Percentiles rank a stretch among this genome's conserved stretches.
Evolutionary conservation across 2,329 filamentous ascomycete species (phyloP).

Genomic region (Teratosphaeria nubilosa): DNA sequence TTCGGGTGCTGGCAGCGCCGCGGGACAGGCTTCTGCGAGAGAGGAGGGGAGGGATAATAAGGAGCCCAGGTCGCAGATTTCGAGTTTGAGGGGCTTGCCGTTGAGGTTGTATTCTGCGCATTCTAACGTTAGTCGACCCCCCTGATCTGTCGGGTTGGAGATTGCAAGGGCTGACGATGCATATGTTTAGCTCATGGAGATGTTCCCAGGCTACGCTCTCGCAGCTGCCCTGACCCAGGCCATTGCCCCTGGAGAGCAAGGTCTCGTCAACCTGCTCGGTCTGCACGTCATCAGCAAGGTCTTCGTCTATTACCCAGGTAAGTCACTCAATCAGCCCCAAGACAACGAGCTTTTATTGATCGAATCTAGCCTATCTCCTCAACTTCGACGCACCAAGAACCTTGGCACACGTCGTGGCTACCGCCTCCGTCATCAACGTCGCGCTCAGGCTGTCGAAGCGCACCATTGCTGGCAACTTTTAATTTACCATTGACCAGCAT

Average conservation of each 20-base stretch:
- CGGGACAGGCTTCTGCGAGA: slow-evolving; percentile 13
- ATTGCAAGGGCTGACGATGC: neutral
- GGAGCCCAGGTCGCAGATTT: slow-evolving; percentile 14
- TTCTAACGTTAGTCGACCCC: slow-evolving; percentile 8
- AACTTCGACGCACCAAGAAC: slow-evolving; percentile 13
- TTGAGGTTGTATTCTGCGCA: slow-evolving; percentile 18
- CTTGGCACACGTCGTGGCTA: slow-evolving; percentile 18
- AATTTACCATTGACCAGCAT: neutral
- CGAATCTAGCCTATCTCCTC: slow-evolving; percentile 15
- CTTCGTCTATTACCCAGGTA: slow-evolving; percentile 13
- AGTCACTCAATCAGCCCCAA: neutral
- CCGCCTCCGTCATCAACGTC: slow-evolving; percentile 19
- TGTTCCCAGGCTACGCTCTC: slow-evolving; percentile 20
- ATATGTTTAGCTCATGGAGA: slow-evolving; percentile 1
- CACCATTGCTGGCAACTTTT: slow-evolving; percentile 7
- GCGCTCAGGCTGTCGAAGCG: slow-evolving; percentile 17
- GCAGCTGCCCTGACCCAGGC: slow-evolving; percentile 18
- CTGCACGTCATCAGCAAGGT: slow-evolving; percentile 21
- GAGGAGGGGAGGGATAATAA: slow-evolving; percentile 19
- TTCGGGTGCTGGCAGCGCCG: slow-evolving; percentile 17
- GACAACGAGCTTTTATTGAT: neutral
- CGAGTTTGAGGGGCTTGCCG: slow-evolving; percentile 16
- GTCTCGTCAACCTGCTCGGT: slow-evolving; percentile 20
- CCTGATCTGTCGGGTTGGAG: neutral
- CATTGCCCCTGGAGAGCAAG: slow-evolving; percentile 19